Conservation (phyloP, 495 filamentous ascomycete genomes). For the Jackrogersella multiformis region DNA sequence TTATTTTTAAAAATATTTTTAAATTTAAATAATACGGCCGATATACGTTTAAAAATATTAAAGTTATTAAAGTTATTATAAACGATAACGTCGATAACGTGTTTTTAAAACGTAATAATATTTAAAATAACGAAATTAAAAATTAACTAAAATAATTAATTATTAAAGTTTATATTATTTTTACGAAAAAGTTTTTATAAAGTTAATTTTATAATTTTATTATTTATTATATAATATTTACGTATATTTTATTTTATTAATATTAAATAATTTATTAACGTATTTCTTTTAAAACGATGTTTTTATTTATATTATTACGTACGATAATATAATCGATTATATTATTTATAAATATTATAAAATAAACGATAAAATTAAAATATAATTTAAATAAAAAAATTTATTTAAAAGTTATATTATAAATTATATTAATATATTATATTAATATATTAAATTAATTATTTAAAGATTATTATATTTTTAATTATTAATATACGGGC, state of each 20-base stretch:
- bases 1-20: conserved; percentile 1
- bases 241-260: neutral
- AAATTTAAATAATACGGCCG: neutral
- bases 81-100: neutral
- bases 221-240: neutral
- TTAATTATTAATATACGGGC: neutral
- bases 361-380: neutral
- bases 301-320: conserved; percentile 1
- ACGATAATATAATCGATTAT: neutral
- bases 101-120: neutral
- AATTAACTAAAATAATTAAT: neutral
- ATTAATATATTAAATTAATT: no score
- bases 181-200: neutral
- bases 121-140: neutral
- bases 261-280: neutral
- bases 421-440: no score
- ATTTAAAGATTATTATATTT: no score
- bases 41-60: neutral
- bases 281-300: neutral
- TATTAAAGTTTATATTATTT: neutral
- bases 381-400: neutral
- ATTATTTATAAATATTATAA: conserved; percentile 5
- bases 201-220: neutral
- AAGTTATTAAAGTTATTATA: conserved; percentile 5
- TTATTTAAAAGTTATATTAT: conserved; percentile 7